These are phyloP conservation scores for Posidonia australis DNA, from an alignment of 106 monocot species.

Conservation along the genomic window DNA sequence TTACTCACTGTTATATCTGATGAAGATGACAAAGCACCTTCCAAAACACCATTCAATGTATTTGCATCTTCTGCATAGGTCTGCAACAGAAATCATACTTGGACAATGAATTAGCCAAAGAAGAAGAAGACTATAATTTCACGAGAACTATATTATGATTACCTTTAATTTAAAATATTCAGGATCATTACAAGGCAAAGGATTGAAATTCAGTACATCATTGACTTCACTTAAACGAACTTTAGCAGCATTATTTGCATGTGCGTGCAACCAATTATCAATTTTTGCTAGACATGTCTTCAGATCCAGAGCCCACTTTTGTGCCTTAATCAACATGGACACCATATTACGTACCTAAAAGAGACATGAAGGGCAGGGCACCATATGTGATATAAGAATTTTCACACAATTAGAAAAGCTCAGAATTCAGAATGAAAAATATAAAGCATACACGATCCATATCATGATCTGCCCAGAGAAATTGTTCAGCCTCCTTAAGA, in stretches of 20 bases:
- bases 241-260: constrained; percentile 18
- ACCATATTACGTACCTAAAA: constrained; percentile 58
- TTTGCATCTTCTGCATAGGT: constrained; percentile 40
- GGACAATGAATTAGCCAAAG: too few species aligned
- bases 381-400: constrained; percentile 3
- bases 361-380: neutral
- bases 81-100: constrained; percentile 30
- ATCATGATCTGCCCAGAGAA: constrained; percentile 76
- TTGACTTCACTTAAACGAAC: constrained; percentile 32
- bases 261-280: constrained; percentile 11
- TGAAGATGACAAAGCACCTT: constrained; percentile 32
- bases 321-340: constrained; percentile 37
- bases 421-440: neutral
- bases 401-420: neutral
- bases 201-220: constrained; percentile 36
- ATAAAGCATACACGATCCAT: constrained; percentile 56
- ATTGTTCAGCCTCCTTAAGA: constrained; percentile 62
- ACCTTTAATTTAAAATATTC: constrained; percentile 51
- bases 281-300: constrained; percentile 31
- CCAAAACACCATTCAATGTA: constrained; percentile 36
- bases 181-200: constrained; percentile 43
- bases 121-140: too few species aligned
- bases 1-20: constrained; percentile 21
- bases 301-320: constrained; percentile 42
- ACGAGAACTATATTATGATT: too few species aligned